phyloP scores from a whole-genome alignment of 108 stramenopile species.

The Skeletonema marinoi region DNA sequence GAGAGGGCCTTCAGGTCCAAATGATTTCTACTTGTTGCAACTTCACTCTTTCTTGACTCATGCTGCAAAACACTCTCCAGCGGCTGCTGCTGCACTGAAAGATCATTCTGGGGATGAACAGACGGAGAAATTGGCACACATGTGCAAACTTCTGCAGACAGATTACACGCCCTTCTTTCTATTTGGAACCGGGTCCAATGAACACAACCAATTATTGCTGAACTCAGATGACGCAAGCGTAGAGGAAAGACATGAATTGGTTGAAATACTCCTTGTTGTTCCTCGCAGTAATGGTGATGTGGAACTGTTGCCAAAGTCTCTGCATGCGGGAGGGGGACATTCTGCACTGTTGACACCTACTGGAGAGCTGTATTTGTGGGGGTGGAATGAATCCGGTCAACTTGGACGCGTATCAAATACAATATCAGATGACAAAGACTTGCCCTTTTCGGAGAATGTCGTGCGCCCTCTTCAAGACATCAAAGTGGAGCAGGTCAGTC shows the following conservation, averaged over 20 bases:
- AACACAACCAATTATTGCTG: constrained; percentile 74
- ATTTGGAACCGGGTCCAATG: constrained; percentile 80
- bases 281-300: not conserved
- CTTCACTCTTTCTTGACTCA: constrained; percentile 61
- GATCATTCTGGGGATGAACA: constrained; percentile 35
- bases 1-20: constrained; percentile 68
- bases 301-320: constrained; percentile 25
- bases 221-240: constrained; percentile 3
- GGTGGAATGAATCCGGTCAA: constrained; percentile 83
- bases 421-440: not conserved
- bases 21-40: constrained; percentile 63
- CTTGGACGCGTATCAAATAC: constrained; percentile 38
- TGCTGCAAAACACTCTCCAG: constrained; percentile 11
- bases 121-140: constrained; percentile 60
- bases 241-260: constrained; percentile 63
- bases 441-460: constrained; percentile 9
- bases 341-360: constrained; percentile 64
- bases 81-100: constrained; percentile 6
- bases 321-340: constrained; percentile 84
- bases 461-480: constrained; percentile 46
- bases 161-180: constrained; percentile 65
- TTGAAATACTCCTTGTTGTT: constrained; percentile 66
- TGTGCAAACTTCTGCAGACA: constrained; percentile 57
- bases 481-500: constrained; percentile 54
- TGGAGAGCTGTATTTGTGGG: constrained; percentile 79